Conservation (phyloP, 2,329 filamentous ascomycete genomes). For the Fusarium pininemorale region DNA sequence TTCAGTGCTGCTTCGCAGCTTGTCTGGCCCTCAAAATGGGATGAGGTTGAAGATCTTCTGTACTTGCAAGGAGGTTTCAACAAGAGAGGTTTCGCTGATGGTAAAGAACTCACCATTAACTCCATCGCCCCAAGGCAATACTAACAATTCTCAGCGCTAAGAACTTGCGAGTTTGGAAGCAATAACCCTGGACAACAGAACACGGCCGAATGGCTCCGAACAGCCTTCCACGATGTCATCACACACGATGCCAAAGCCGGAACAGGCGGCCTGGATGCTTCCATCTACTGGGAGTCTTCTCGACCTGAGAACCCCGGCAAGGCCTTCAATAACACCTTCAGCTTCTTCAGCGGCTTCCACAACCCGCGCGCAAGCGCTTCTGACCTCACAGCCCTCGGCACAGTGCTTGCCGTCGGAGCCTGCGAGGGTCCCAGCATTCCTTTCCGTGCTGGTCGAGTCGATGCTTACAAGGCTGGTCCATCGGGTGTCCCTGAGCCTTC, state of each 20-base stretch:
- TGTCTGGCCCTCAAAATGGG: slow-evolving; percentile 32
- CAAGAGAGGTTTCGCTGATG: slow-evolving; percentile 2
- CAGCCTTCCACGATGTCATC: slow-evolving; percentile 41
- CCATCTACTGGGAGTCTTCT: slow-evolving; percentile 38
- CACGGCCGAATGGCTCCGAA: slow-evolving; percentile 41
- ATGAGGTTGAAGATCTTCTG: slow-evolving; percentile 28
- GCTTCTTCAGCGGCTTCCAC: slow-evolving; percentile 45
- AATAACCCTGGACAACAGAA: slow-evolving; percentile 30
- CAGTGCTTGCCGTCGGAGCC: slow-evolving; percentile 51
- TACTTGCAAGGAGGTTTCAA: slow-evolving; percentile 12
- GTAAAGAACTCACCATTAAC: neutral
- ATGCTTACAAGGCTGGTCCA: slow-evolving; percentile 44
- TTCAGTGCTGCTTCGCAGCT: slow-evolving; percentile 6
- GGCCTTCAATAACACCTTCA: slow-evolving; percentile 41
- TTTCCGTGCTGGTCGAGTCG: slow-evolving; percentile 45
- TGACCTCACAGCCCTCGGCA: slow-evolving; percentile 47
- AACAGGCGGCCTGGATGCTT: slow-evolving; percentile 40
- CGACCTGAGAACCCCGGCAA: slow-evolving; percentile 34
- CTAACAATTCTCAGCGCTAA: slow-evolving; percentile 14
- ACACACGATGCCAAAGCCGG: slow-evolving; percentile 31
- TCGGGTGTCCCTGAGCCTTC: slow-evolving; percentile 45
- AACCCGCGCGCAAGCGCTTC: slow-evolving; percentile 25
- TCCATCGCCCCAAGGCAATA: neutral
- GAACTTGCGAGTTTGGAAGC: slow-evolving; percentile 29
- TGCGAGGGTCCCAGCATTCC: slow-evolving; percentile 46